Percentiles rank a stretch among this genome's conserved stretches.
Evolutionary conservation across 139 green algal genomes (phyloP).

Genomic region (Coelastrella sp.): DNA sequence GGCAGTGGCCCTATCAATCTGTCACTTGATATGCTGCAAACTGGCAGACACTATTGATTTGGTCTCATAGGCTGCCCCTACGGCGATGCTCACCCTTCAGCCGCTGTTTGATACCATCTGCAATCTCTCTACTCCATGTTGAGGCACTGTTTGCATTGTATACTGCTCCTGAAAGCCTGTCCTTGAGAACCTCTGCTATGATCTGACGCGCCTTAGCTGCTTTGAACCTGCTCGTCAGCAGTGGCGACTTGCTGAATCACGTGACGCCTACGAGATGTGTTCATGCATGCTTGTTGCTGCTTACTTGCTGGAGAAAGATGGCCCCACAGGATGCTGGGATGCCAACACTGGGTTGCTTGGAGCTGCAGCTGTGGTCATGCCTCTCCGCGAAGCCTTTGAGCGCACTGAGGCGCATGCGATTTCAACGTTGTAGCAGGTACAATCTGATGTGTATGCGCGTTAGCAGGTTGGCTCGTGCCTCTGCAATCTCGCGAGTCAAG

Average conservation of each 20-base stretch:
- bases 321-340: slow-evolving; percentile 11
- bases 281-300: neutral
- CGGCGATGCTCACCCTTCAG: slow-evolving; percentile 71
- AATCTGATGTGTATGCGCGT: too few relatives aligned
- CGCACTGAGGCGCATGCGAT: too few relatives aligned
- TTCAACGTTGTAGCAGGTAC: too few relatives aligned
- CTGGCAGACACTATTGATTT: neutral
- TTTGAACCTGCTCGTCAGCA: slow-evolving; percentile 64
- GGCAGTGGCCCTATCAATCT: neutral
- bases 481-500: too few relatives aligned
- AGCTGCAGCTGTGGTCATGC: neutral
- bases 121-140: slow-evolving; percentile 77
- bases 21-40: too few relatives aligned
- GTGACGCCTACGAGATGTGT: neutral
- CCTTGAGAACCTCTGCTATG: slow-evolving; percentile 67
- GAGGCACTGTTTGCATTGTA: slow-evolving; percentile 87
- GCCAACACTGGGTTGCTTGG: slow-evolving; percentile 1
- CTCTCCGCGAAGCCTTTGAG: too few relatives aligned
- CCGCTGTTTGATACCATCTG: slow-evolving; percentile 84
- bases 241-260: neutral
- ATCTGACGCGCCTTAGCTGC: slow-evolving; percentile 68
- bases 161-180: slow-evolving; percentile 62
- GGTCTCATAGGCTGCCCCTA: neutral
- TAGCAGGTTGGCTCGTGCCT: too few relatives aligned
- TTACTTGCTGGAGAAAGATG: slow-evolving; percentile 19